Evolutionary conservation across 2,329 filamentous ascomycete species (phyloP).

Genomic region (Beauveria sp.): DNA sequence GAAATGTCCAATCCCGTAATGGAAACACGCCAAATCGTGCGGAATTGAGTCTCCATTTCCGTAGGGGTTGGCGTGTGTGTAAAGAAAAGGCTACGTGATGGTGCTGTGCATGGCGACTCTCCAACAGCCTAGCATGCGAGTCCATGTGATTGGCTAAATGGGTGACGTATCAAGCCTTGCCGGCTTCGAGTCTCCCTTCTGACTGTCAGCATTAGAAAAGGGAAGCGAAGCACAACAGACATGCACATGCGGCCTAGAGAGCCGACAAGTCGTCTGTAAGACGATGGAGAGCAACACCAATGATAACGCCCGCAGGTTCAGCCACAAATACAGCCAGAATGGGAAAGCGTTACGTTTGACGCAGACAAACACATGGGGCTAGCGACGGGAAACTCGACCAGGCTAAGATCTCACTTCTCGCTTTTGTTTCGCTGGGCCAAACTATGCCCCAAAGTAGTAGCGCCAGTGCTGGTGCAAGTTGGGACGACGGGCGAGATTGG

Average conservation of each 20-base stretch:
- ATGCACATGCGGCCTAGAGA: neutral
- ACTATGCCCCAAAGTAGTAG: neutral
- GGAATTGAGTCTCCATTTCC: neutral
- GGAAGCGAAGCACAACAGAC: neutral
- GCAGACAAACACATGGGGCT: too few species aligned
- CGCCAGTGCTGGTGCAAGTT: neutral
- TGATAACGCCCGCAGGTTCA: neutral
- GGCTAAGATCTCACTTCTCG: conserved; percentile 3
- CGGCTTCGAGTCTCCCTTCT: neutral
- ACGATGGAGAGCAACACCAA: neutral
- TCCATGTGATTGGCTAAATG: neutral
- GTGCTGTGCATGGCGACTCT: neutral
- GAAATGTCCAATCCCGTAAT: neutral
- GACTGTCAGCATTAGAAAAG: neutral
- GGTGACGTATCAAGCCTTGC: neutral
- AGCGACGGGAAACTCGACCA: neutral
- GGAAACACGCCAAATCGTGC: neutral
- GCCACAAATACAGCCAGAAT: neutral
- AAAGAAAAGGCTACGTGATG: neutral
- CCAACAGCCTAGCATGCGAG: neutral
- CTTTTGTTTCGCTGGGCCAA: neutral
- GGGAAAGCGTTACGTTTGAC: conserved; percentile 7
- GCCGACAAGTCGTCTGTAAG: neutral
- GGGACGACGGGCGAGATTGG: neutral
- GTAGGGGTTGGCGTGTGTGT: neutral